phyloP scores from a whole-genome alignment of 1,284 basidiomycete species.

The Fomitopsis pinicola region DNA sequence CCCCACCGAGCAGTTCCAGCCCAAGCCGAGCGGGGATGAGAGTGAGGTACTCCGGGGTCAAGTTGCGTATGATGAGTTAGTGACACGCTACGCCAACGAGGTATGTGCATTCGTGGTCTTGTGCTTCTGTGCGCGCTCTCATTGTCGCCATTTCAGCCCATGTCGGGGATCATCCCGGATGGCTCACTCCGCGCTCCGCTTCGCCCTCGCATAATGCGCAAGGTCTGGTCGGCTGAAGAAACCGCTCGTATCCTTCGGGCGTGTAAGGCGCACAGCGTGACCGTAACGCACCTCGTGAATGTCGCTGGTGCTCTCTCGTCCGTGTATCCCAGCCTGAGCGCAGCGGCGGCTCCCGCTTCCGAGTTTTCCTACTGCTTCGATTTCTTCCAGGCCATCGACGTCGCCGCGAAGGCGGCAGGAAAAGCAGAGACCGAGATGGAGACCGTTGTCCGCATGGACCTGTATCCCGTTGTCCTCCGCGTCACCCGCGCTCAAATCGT shows the following conservation, averaged over 20 bases:
- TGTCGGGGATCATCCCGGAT: not conserved
- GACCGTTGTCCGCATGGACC: not conserved
- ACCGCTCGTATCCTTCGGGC: not conserved
- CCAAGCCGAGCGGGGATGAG: not conserved
- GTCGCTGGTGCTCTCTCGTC: not conserved
- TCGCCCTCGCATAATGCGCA: not conserved
- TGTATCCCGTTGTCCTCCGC: not conserved
- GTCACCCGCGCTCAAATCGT: not conserved
- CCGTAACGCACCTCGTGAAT: constrained; percentile 1
- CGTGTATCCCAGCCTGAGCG: not conserved
- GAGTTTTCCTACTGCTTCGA: not conserved
- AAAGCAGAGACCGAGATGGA: not conserved
- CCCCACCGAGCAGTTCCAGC: not conserved
- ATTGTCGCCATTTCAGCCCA: not conserved
- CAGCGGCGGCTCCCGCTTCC: not conserved
- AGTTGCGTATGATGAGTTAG: not conserved
- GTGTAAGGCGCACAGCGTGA: constrained; percentile 1
- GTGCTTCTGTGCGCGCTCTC: not conserved
- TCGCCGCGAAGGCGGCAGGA: not conserved
- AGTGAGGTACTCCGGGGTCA: not conserved
- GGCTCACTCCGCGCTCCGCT: too few species aligned
- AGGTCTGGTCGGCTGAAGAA: constrained; percentile 1
- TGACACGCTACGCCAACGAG: not conserved
- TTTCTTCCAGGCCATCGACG: not conserved
- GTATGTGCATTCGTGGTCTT: not conserved